Conservation (phyloP, 257 asterid genomes). For the Jaltomata sinuosa region DNA sequence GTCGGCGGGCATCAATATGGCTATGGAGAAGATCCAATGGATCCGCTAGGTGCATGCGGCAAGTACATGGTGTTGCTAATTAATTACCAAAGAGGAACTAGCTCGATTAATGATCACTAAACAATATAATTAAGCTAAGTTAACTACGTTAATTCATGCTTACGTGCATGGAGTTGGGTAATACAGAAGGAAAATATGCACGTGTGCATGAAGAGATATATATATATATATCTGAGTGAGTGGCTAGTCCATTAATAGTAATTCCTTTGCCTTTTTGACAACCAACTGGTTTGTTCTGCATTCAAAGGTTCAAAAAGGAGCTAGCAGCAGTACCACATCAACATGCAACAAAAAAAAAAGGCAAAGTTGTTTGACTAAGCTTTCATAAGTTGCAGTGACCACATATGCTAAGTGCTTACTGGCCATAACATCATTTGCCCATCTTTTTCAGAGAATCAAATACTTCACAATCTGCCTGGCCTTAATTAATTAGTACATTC, state of each 20-base stretch:
- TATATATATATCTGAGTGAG: neutral
- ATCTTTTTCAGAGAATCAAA: neutral
- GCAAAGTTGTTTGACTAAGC: neutral
- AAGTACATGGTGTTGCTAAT: no score
- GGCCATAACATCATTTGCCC: neutral
- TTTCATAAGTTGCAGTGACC: neutral
- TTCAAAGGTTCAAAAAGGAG: neutral
- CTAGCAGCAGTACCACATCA: neutral
- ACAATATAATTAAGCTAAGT: neutral
- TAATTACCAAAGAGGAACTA: no score
- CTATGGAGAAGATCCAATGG: no score
- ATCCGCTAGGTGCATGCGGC: no score
- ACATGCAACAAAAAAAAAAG: neutral
- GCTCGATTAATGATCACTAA: neutral
- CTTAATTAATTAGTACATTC: neutral
- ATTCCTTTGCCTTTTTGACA: neutral
- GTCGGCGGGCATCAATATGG: no score
- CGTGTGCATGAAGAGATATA: neutral
- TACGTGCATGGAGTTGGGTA: neutral
- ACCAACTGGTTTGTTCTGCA: neutral
- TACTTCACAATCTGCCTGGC: neutral
- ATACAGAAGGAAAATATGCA: neutral
- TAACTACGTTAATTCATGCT: neutral
- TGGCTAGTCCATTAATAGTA: neutral
- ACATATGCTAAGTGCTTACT: neutral